These are phyloP conservation scores for Plasmodium malariae DNA, from an alignment of 169 alveolate genomes.

Conservation along the genomic window DNA sequence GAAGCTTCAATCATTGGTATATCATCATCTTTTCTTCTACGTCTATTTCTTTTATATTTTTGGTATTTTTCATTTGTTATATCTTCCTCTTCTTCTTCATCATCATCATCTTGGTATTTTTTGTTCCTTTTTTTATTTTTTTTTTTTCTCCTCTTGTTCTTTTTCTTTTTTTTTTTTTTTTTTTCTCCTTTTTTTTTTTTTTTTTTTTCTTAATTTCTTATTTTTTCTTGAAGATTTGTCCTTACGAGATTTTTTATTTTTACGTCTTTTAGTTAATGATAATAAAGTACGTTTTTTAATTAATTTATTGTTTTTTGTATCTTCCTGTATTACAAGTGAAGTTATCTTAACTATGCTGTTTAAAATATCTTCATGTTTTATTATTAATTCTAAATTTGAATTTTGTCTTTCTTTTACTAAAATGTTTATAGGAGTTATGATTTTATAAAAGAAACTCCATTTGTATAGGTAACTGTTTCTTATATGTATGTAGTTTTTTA, in stretches of 20 bases:
- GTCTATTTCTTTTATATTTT: background rate
- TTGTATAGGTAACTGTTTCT: background rate
- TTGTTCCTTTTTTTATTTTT: background rate
- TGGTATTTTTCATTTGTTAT: background rate
- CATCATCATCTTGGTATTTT: background rate
- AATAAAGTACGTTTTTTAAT: conserved; percentile 8
- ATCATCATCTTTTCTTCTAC: background rate
- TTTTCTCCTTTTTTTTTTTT: background rate
- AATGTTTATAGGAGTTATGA: background rate
- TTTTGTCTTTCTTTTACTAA: background rate
- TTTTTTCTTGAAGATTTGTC: background rate
- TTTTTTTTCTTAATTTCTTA: background rate
- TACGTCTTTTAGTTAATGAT: conserved; percentile 8
- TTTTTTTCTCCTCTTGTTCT: background rate
- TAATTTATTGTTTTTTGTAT: background rate
- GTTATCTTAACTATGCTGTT: background rate
- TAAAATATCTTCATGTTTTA: background rate
- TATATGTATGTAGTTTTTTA: background rate
- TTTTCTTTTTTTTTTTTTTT: background rate
- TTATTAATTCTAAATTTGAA: background rate
- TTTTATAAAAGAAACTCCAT: background rate
- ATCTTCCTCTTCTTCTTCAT: background rate
- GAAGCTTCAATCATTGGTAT: background rate
- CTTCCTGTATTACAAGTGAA: too few relatives aligned
- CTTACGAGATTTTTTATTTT: background rate